Evolutionary conservation across 2,329 filamentous ascomycete genomes (phyloP).

Genomic region (Exophiala mesophila): DNA sequence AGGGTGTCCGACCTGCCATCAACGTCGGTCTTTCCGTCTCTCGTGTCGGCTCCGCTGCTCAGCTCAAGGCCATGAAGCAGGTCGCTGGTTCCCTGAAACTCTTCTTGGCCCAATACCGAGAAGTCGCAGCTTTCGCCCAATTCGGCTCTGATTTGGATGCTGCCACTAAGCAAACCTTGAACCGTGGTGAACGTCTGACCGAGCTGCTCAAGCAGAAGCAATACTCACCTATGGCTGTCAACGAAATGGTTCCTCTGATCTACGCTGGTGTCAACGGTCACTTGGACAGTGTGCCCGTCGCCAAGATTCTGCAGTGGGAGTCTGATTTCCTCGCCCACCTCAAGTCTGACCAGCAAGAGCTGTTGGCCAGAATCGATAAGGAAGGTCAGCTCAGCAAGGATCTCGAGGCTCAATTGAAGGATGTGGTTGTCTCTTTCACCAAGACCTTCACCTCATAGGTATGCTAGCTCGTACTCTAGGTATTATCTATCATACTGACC

Average conservation of each 20-base stretch:
- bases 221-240: constrained; percentile 96
- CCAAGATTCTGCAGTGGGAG: constrained; percentile 92
- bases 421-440: constrained; percentile 74
- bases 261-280: constrained; percentile 98
- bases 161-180: constrained; percentile 96
- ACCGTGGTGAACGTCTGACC: constrained; percentile 96
- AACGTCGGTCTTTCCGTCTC: constrained; percentile 99
- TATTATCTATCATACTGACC: not conserved
- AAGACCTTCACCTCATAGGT: constrained; percentile 71
- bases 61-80: constrained; percentile 99
- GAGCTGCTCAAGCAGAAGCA: constrained; percentile 99
- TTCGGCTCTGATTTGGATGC: constrained; percentile 99
- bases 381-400: constrained; percentile 97
- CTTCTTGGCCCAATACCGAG: constrained; percentile 99
- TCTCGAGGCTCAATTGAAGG: constrained; percentile 59
- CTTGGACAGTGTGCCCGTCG: constrained; percentile 82
- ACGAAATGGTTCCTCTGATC: constrained; percentile 99
- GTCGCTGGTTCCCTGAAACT: constrained; percentile 99
- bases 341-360: constrained; percentile 79
- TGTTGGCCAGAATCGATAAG: constrained; percentile 84
- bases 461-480: constrained; percentile 4
- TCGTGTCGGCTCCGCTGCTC: constrained; percentile 98
- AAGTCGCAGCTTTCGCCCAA: constrained; percentile 98
- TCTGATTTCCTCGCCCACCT: constrained; percentile 88
- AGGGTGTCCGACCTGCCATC: constrained; percentile 99